Evolutionary conservation across 495 filamentous ascomycete species (phyloP).

Genomic region (Pyrenula massariospora): DNA sequence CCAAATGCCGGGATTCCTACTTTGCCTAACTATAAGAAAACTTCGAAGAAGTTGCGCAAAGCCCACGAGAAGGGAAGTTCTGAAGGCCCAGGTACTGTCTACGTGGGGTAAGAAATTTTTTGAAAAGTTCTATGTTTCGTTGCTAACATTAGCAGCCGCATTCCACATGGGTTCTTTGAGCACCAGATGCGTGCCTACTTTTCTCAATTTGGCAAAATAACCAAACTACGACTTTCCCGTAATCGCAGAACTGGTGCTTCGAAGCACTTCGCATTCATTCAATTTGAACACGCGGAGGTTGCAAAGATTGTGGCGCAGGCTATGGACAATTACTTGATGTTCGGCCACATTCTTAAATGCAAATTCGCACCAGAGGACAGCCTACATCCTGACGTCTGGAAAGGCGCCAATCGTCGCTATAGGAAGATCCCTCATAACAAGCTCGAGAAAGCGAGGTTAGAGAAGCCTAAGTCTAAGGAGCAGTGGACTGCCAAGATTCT

Average conservation of each 20-base stretch:
- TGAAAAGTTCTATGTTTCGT: background rate
- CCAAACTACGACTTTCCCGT: constrained; percentile 71
- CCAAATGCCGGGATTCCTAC: constrained; percentile 44
- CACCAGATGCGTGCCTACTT: constrained; percentile 91
- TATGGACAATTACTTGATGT: constrained; percentile 96
- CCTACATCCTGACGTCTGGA: constrained; percentile 70
- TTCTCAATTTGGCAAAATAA: constrained; percentile 83
- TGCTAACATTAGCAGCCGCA: constrained; percentile 38
- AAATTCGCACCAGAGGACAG: constrained; percentile 64
- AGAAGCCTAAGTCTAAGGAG: constrained; percentile 55
- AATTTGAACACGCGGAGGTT: constrained; percentile 67
- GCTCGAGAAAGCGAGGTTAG: constrained; percentile 62
- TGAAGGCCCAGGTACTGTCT: constrained; percentile 65
- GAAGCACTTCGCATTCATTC: constrained; percentile 88
- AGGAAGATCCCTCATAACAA: constrained; percentile 78
- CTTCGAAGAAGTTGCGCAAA: constrained; percentile 45
- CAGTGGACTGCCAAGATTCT: constrained; percentile 63
- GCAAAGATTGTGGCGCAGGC: constrained; percentile 83
- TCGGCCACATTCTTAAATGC: constrained; percentile 82
- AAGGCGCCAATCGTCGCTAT: constrained; percentile 78
- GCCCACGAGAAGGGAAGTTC: constrained; percentile 24
- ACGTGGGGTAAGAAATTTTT: constrained; percentile 50
- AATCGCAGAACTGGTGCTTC: constrained; percentile 78
- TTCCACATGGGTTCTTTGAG: constrained; percentile 95
- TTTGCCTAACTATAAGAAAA: constrained; percentile 51